A percentile compares a stretch with the other conserved stretches of the same genome.
Evolutionary conservation across 1,284 basidiomycete species (phyloP).

Genomic region (Sporisorium reilianum): DNA sequence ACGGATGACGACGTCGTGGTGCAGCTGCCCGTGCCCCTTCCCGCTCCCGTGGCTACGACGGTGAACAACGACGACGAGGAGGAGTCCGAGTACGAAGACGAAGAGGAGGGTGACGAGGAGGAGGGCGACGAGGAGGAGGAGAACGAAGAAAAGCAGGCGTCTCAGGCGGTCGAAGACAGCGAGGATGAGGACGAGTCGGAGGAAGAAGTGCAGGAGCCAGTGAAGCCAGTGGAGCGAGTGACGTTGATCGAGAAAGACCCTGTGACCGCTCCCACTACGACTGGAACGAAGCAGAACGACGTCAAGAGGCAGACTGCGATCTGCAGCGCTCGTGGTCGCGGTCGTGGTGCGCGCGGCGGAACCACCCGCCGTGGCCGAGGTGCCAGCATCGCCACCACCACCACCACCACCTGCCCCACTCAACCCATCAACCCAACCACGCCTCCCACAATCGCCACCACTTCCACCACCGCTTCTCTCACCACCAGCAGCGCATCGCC

Average conservation of each 20-base stretch:
- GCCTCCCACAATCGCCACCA: neutral
- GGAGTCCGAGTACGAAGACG: neutral
- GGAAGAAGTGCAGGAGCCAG: neutral
- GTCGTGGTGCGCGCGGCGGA: constrained; percentile 2
- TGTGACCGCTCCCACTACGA: neutral
- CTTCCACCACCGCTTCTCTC: neutral
- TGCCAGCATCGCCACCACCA: neutral
- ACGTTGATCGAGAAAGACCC: neutral
- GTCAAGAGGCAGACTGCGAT: constrained; percentile 6
- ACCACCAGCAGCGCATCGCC: neutral
- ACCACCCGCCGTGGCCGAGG: constrained; percentile 2
- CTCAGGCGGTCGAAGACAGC: neutral
- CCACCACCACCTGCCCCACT: neutral
- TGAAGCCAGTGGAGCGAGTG: neutral
- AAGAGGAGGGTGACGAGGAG: constrained; percentile 1
- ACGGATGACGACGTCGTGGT: constrained; percentile 21
- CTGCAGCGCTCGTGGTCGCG: constrained; percentile 7
- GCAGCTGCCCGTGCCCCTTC: neutral
- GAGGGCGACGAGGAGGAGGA: constrained; percentile 2
- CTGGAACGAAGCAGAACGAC: neutral
- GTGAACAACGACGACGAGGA: neutral
- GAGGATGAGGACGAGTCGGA: neutral
- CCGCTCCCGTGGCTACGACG: neutral
- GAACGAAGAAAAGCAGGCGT: neutral
- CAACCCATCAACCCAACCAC: neutral